These are phyloP conservation scores for Myochromella boudieri DNA, from an alignment of 768 basidiomycete species.

Conservation along the genomic window DNA sequence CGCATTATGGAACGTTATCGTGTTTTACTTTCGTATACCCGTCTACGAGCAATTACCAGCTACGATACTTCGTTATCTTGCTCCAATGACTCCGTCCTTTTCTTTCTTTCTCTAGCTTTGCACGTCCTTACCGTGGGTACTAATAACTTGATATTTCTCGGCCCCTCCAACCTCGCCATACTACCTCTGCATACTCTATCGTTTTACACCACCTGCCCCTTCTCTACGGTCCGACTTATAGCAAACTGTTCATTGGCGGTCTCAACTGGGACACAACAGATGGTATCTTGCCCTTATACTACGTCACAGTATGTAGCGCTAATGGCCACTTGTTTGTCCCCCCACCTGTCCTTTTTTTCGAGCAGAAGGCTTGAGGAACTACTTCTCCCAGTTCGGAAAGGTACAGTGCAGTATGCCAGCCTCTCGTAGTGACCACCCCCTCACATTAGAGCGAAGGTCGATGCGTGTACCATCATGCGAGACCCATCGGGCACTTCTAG, in stretches of 20 bases:
- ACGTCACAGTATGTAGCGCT: conserved; percentile 32
- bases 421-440: conserved; percentile 5
- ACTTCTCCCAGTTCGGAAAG: conserved; percentile 82
- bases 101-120: conserved; percentile 13
- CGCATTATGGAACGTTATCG: conserved; percentile 11
- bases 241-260: conserved; percentile 91
- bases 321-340: conserved; percentile 30
- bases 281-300: conserved; percentile 53
- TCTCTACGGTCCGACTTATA: conserved; percentile 35
- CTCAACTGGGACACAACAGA: conserved; percentile 92
- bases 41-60: conserved; percentile 24
- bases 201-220: conserved; percentile 22
- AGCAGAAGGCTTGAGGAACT: conserved; percentile 62
- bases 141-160: conserved; percentile 23
- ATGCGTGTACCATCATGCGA: conserved; percentile 85
- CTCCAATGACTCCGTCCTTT: conserved; percentile 20
- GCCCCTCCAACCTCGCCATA: conserved; percentile 23
- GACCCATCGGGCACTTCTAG: conserved; percentile 73
- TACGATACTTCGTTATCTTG: conserved; percentile 33
- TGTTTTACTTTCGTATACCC: conserved; percentile 16
- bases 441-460: conserved; percentile 47
- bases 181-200: conserved; percentile 26
- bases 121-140: conserved; percentile 21
- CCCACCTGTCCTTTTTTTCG: conserved; percentile 22
- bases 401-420: conserved; percentile 30